Conservation (phyloP, 179 eudicot genomes). For the Sideroxylon spinosum region DNA sequence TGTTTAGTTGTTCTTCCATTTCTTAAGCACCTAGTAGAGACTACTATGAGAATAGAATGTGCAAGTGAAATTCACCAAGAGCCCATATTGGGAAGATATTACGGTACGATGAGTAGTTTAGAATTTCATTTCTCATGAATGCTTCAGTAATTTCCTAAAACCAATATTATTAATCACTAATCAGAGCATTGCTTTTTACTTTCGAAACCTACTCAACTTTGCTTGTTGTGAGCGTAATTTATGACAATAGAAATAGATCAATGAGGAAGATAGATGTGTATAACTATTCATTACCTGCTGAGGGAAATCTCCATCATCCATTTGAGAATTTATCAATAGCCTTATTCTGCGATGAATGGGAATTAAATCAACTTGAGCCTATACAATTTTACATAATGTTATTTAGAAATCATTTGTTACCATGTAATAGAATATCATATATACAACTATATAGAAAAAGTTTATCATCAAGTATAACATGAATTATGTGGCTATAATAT, state of each 20-base stretch:
- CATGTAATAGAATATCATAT: too few relatives aligned
- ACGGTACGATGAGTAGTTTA: conserved; percentile 36
- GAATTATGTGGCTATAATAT: too few relatives aligned
- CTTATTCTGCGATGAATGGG: conserved; percentile 46
- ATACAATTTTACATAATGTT: background rate
- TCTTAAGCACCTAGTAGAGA: too few relatives aligned
- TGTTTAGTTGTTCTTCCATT: too few relatives aligned
- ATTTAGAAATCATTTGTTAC: background rate
- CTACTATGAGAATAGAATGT: background rate
- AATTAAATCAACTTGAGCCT: conserved; percentile 40
- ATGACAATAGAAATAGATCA: too few relatives aligned
- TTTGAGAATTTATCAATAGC: conserved; percentile 43
- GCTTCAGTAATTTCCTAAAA: conserved; percentile 39
- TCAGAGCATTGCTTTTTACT: background rate
- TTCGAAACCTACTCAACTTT: too few relatives aligned
- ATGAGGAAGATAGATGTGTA: too few relatives aligned
- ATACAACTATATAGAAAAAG: too few relatives aligned
- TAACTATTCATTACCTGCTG: conserved; percentile 37
- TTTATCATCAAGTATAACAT: too few relatives aligned
- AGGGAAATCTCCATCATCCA: conserved; percentile 62
- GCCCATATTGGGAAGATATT: conserved; percentile 25
- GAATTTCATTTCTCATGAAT: conserved; percentile 44
- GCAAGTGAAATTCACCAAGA: conserved; percentile 37
- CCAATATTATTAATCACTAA: background rate
- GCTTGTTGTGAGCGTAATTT: too few relatives aligned